These are phyloP conservation scores for Zygnema cylindricum DNA, from an alignment of 139 green algal genomes.

Conservation along the genomic window DNA sequence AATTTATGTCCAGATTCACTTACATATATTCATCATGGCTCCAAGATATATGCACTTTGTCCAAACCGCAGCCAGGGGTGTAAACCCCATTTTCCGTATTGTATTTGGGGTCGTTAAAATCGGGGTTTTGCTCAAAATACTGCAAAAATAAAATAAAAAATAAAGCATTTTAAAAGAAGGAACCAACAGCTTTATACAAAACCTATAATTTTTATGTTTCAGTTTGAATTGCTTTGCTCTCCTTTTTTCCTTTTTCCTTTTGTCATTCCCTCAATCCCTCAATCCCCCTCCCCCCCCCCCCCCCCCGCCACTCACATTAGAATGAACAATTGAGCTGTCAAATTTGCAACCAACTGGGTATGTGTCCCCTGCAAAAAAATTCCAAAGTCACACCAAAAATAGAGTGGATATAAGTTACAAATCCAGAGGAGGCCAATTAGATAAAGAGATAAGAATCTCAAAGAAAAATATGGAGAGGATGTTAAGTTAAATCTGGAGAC, in stretches of 20 bases:
- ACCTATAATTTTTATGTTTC: no score
- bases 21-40: constrained; percentile 84
- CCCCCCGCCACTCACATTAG: constrained; percentile 15
- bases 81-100: constrained; percentile 73
- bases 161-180: not conserved
- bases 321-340: constrained; percentile 35
- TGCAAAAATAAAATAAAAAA: constrained; percentile 57
- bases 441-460: no score
- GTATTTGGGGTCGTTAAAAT: constrained; percentile 75
- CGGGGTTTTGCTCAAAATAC: constrained; percentile 79
- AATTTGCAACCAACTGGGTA: constrained; percentile 83
- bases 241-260: no score
- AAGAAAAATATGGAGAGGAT: no score
- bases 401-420: no score
- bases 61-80: constrained; percentile 64
- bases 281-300: no score
- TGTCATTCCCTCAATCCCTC: no score
- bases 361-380: constrained; percentile 69
- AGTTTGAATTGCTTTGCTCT: no score
- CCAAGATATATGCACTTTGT: constrained; percentile 77
- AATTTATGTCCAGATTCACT: constrained; percentile 47
- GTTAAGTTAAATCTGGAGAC: no score
- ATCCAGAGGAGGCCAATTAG: no score
- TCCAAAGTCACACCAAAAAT: no score
- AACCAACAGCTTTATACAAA: no score